Base-by-base conservation (phyloP, 495 filamentous ascomycete genomes). In the Chaetomium tenue region DNA sequence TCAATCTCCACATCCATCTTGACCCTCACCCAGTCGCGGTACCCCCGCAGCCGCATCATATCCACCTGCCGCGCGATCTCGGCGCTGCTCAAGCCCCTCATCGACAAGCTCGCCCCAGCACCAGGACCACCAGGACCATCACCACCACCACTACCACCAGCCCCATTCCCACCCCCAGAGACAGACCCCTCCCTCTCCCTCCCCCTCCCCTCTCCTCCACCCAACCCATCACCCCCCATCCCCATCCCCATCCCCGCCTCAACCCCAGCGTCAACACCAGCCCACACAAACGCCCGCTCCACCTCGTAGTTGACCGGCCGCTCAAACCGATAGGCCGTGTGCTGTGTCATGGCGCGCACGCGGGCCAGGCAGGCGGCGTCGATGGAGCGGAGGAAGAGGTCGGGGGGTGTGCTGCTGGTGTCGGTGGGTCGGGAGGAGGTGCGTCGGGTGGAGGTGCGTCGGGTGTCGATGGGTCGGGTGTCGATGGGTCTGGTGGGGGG, bases 1-100 rank as follows among this genome's bases (percentile, higher is more conserved):
- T 65, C 63, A 39, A 65, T 53, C 63, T 55, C 63, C 22, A 65
- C 63, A n/a, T 15, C 48, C 63, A 65, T 65, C 16, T 60, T 57
- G 5, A 65, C 63, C 50, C 63, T 47, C 37, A 65, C 57, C 37
- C 23, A 33, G 16, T 65, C 63, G 23, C 57, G 16, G 8, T 11
- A 46, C 18, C 63, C 63, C 39, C 63, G 47, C 37, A 0, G 5
- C 57, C 48, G 33, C 4, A 65, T 18, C 63, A 65, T 55, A 37
- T 25, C 12, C 4, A 65, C 1, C 40, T 65, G 63, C 13, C 20
- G 13, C 50, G 52, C 63, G 23, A 65, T 4, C 50, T 65, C 57
- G 0, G 15, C 39, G 13, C 33, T 39, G 2, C 25, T 60, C 57
- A 65, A 9, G 25, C 63, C 63, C 18, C 48, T 3, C 2, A 65